phyloP scores from a whole-genome alignment of 352 stramenopile species.

The Pythium dissotocum region DNA sequence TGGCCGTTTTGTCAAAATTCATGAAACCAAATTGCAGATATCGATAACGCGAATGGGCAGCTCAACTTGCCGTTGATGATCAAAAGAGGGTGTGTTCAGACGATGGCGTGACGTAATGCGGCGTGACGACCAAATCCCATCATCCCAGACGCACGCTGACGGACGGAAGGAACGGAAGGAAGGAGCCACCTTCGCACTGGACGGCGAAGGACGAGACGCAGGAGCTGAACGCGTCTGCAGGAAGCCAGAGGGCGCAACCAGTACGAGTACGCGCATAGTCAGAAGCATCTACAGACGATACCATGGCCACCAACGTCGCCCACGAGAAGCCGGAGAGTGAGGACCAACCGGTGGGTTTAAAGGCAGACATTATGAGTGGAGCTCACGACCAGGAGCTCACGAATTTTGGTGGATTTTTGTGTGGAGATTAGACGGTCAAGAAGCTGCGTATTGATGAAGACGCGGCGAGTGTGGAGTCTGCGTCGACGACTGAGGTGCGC shows the following conservation, averaged over 20 bases:
- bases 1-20: slow-evolving; percentile 4
- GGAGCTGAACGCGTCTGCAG: slow-evolving; percentile 7
- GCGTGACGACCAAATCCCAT: background rate
- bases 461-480: slow-evolving; percentile 27
- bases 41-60: background rate
- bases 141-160: slow-evolving; percentile 5
- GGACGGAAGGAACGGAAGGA: slow-evolving; percentile 17
- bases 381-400: background rate
- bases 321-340: slow-evolving; percentile 77
- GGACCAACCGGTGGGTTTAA: slow-evolving; percentile 49
- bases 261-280: background rate
- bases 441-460: slow-evolving; percentile 36
- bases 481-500: slow-evolving; percentile 26
- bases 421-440: slow-evolving; percentile 25
- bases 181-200: slow-evolving; percentile 23
- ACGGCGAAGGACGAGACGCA: slow-evolving; percentile 12
- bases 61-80: background rate
- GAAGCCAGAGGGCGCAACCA: background rate
- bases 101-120: slow-evolving; percentile 8
- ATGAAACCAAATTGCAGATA: background rate
- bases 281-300: background rate
- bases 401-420: background rate
- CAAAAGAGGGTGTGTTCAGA: slow-evolving; percentile 15
- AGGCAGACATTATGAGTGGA: background rate
- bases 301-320: slow-evolving; percentile 71